Conservation (phyloP, 495 filamentous ascomycete species). For the Cercophora scortea region DNA sequence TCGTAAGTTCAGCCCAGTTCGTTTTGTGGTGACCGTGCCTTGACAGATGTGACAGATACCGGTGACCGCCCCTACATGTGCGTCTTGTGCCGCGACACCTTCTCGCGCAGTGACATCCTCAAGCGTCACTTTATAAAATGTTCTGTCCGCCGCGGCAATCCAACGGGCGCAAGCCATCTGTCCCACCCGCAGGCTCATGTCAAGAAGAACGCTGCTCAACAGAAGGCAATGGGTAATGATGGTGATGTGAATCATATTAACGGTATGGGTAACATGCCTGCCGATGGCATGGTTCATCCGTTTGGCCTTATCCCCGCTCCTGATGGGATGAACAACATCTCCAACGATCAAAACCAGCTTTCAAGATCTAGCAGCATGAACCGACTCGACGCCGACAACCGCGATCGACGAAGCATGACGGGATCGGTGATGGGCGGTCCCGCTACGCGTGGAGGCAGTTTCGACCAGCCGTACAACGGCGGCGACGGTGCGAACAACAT, state of each 20-base stretch:
- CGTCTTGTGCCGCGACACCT: constrained; percentile 94
- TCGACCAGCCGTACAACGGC: constrained; percentile 42
- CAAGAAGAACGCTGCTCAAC: constrained; percentile 60
- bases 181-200: constrained; percentile 84
- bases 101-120: constrained; percentile 94
- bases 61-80: constrained; percentile 97
- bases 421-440: constrained; percentile 29
- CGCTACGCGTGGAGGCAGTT: constrained; percentile 28
- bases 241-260: constrained; percentile 46
- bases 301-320: constrained; percentile 37
- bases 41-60: constrained; percentile 56
- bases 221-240: constrained; percentile 39
- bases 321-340: constrained; percentile 42
- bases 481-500: constrained; percentile 44
- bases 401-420: constrained; percentile 48
- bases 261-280: constrained; percentile 42
- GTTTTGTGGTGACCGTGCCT: constrained; percentile 13
- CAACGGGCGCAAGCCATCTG: constrained; percentile 83
- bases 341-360: constrained; percentile 46
- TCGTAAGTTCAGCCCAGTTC: constrained; percentile 57
- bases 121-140: constrained; percentile 99
- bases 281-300: constrained; percentile 43
- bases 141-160: constrained; percentile 88
- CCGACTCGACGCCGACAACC: constrained; percentile 39
- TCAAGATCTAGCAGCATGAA: constrained; percentile 54